Conservation (phyloP, 441 rosid genomes). For the Brassica balearica region DNA sequence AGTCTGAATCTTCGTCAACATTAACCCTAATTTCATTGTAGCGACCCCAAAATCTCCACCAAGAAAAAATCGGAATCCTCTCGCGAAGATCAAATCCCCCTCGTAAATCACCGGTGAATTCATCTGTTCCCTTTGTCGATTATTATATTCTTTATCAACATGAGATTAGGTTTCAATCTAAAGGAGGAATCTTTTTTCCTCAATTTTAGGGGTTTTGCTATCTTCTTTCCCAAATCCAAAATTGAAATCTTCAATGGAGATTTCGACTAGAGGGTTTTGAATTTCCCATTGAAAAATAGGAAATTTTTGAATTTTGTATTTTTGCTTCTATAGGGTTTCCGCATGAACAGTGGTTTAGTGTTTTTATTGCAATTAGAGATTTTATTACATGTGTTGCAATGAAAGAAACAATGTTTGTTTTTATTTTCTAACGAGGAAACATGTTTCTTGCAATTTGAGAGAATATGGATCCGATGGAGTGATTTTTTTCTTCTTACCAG, state of each 20-base stretch:
- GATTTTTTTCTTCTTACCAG: background rate
- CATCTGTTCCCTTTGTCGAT: background rate
- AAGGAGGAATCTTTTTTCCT: background rate
- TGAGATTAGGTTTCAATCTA: slow-evolving; percentile 18
- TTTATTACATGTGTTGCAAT: too few species aligned
- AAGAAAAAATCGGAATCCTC: background rate
- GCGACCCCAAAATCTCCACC: background rate
- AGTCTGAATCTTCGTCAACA: background rate
- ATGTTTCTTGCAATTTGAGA: background rate
- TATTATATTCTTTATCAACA: slow-evolving; percentile 1
- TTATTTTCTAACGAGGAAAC: background rate
- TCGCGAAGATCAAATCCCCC: slow-evolving; percentile 8
- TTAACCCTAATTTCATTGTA: slow-evolving; percentile 33
- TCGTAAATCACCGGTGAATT: slow-evolving; percentile 33
- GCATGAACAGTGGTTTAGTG: too few species aligned
- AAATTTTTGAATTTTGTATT: too few species aligned
- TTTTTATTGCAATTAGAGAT: too few species aligned
- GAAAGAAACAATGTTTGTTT: background rate
- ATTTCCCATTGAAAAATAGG: background rate
- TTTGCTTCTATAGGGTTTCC: background rate
- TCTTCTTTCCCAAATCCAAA: background rate
- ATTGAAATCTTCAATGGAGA: background rate
- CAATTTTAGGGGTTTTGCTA: slow-evolving; percentile 29
- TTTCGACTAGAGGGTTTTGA: background rate
- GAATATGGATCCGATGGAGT: background rate